Evolutionary conservation across 768 basidiomycete genomes (phyloP).

Genomic region (Kwoniella dejecticola): DNA sequence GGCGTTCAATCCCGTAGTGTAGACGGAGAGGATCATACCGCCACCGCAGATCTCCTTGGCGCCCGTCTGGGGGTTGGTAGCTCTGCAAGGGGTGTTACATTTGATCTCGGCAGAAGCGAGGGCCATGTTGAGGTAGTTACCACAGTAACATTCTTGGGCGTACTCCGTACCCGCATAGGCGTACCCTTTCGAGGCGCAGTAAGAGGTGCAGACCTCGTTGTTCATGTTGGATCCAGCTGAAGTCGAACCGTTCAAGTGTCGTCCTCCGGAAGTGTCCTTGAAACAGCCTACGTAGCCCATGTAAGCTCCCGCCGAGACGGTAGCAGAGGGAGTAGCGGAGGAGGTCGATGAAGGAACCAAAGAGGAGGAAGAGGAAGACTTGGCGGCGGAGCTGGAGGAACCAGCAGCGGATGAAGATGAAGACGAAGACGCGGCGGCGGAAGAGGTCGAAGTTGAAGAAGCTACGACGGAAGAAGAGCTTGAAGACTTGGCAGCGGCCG

Average conservation of each 20-base stretch:
- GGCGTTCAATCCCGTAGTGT: constrained; percentile 9
- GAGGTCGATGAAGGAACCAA: constrained; percentile 1
- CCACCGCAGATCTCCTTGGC: constrained; percentile 38
- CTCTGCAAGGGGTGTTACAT: constrained; percentile 75
- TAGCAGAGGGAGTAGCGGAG: constrained; percentile 6
- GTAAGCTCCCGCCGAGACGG: constrained; percentile 7
- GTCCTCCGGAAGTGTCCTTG: constrained; percentile 9
- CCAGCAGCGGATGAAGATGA: constrained; percentile 11
- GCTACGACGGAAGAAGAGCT: constrained; percentile 6
- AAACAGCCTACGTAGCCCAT: constrained; percentile 23
- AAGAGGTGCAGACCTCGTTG: constrained; percentile 63
- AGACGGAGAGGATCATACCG: constrained; percentile 25
- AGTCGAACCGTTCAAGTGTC: constrained; percentile 16
- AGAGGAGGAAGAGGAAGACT: constrained; percentile 9
- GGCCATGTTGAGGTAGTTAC: constrained; percentile 66
- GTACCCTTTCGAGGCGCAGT: constrained; percentile 64
- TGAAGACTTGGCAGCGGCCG: constrained; percentile 8
- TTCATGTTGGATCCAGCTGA: constrained; percentile 19
- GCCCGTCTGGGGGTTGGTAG: constrained; percentile 42
- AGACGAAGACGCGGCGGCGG: constrained; percentile 18
- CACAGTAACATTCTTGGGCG: constrained; percentile 60
- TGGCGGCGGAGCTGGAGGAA: constrained; percentile 1
- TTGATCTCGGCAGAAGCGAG: constrained; percentile 58
- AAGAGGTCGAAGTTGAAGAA: constrained; percentile 7
- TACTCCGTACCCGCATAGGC: constrained; percentile 73